Evolutionary conservation across 2,329 filamentous ascomycete species (phyloP).

Genomic region (Trichoderma gracile): DNA sequence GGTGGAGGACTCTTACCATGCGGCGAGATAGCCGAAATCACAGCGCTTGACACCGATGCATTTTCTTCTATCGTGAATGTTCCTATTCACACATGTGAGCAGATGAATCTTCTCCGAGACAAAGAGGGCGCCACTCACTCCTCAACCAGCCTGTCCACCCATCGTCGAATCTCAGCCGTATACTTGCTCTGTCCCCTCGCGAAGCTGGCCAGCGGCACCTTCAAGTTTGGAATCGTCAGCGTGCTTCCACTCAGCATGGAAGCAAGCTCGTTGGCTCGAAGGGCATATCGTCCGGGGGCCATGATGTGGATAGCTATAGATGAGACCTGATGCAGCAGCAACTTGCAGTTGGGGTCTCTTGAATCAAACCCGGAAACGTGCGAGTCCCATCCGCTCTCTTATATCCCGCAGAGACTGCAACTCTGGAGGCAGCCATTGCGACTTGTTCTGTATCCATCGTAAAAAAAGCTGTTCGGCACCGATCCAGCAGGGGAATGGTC

Average conservation of each 20-base stretch:
- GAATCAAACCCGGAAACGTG: no score
- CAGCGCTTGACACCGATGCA: background rate
- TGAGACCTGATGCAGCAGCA: background rate
- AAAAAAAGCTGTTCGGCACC: no score
- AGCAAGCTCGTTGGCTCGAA: slow-evolving; percentile 8
- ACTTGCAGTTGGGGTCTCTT: background rate
- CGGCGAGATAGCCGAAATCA: slow-evolving; percentile 12
- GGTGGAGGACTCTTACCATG: background rate
- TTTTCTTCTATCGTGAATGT: slow-evolving; percentile 5
- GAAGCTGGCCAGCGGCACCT: background rate
- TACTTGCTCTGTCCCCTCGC: slow-evolving; percentile 5
- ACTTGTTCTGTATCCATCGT: background rate
- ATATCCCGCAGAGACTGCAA: background rate
- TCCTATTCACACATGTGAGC: background rate
- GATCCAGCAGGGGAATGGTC: background rate
- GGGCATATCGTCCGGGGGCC: background rate
- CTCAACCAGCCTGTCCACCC: slow-evolving; percentile 5
- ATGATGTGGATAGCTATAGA: background rate
- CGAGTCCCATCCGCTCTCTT: background rate
- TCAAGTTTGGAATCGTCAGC: slow-evolving; percentile 12
- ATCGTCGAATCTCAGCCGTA: background rate
- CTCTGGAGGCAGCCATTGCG: background rate
- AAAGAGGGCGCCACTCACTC: background rate
- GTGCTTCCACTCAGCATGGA: slow-evolving; percentile 12
- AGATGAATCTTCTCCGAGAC: background rate